Evolutionary conservation across 768 basidiomycete genomes (phyloP), one percentile per base, ranked within the genome.

Genomic region (Exidia glandulosa): DNA sequence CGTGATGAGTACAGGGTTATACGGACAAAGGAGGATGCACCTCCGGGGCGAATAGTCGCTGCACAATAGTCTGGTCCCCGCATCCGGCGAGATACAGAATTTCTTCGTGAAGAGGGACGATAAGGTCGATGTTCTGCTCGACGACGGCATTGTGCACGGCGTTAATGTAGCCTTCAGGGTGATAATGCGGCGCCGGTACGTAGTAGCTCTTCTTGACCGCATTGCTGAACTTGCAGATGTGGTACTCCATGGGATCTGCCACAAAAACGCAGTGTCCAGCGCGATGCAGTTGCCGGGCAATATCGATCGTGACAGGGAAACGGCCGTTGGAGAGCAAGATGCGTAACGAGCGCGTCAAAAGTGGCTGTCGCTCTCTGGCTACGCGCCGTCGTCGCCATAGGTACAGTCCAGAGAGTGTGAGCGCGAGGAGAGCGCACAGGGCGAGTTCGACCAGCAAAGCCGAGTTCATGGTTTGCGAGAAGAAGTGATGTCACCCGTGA

Each of bases 201-300:
- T 60, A 55, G 59, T 56, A 56, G 52, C 50, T 56, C 45, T 60
- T 60, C 36, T 60, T 60, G 32, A 60, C 59, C 3, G 59, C 54
- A 54, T 54, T 56, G 32, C 34, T 37, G 59, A 60, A 60, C 52
- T 60, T 60, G 59, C 59, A 60, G 54, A 60, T 34, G 59, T 60
- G 59, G 55, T 60, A 56, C 34, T 56, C 59, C 59, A 60, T 60
- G 1, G 59, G 59, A 30, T 60, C 59, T n/a, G 56, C 59, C 12
- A 50, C 54, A 36, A 56, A 60, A 13, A 60, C 59, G 33, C 32
- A 14, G 32, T 60, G 32, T 12, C 59, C 59, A 6, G 33, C 55
- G 12, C 54, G 23, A 14, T 41, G 33, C 34, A 60, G 59, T 33
- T 60, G 59, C 9, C 59, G 59, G 10, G 59, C 59, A 37, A 60